Percentiles rank a stretch among this genome's conserved stretches.
phyloP scores from a whole-genome alignment of 495 filamentous ascomycete genomes.

The Daldinia bambusicola region DNA sequence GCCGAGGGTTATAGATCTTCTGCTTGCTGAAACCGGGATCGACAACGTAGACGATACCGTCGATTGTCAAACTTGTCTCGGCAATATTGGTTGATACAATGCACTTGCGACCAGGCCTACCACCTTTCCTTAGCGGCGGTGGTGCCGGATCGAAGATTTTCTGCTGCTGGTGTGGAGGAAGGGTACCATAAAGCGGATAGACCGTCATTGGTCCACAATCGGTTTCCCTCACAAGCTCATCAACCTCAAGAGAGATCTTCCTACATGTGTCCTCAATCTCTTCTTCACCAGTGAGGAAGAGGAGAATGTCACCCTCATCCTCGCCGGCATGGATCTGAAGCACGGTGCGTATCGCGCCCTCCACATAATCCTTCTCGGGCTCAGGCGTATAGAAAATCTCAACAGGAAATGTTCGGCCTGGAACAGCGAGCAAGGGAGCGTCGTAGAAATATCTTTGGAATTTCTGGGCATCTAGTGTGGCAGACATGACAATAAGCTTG shows the following conservation, averaged over 20 bases:
- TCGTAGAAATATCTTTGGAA: slow-evolving; percentile 98
- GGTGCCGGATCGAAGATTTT: slow-evolving; percentile 93
- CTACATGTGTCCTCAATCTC: slow-evolving; percentile 97
- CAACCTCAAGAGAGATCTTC: slow-evolving; percentile 88
- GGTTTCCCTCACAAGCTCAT: slow-evolving; percentile 89
- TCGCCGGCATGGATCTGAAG: slow-evolving; percentile 96
- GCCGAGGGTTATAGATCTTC: slow-evolving; percentile 98
- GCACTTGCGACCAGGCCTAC: slow-evolving; percentile 89
- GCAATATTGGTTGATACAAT: slow-evolving; percentile 98
- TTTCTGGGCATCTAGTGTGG: slow-evolving; percentile 95
- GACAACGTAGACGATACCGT: slow-evolving; percentile 98
- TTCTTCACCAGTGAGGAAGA: slow-evolving; percentile 98
- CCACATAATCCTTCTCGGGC: slow-evolving; percentile 95
- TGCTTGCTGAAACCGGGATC: slow-evolving; percentile 99
- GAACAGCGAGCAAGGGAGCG: slow-evolving; percentile 92
- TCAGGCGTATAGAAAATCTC: slow-evolving; percentile 99
- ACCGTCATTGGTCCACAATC: slow-evolving; percentile 90
- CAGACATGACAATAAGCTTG: slow-evolving; percentile 99
- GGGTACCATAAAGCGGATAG: slow-evolving; percentile 92
- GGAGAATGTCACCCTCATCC: slow-evolving; percentile 89
- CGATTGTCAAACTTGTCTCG: slow-evolving; percentile 96
- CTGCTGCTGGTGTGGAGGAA: slow-evolving; percentile 93
- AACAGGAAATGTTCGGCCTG: slow-evolving; percentile 94
- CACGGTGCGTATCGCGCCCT: slow-evolving; percentile 92
- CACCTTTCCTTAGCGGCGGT: slow-evolving; percentile 73